Evolutionary conservation across 345 rosid genomes (phyloP), one percentile per base, ranked within the genome.

Genomic region (Lumnitzera littorea): DNA sequence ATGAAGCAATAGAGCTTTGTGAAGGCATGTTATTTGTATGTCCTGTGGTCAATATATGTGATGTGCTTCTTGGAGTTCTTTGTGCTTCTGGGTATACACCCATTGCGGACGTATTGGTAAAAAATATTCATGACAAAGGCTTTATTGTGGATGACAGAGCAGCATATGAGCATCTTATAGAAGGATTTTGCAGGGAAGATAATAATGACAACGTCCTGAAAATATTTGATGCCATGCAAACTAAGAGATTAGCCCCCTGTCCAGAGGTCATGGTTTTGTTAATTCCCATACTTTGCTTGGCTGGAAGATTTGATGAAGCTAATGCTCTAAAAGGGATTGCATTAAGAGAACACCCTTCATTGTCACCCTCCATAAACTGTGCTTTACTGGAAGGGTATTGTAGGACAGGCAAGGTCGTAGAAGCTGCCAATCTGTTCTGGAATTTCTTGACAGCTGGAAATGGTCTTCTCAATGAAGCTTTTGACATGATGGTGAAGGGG

Each of bases 1-100:
- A 67, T 74, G 82, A 85, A 76, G 74, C 78, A 58, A 12, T 78
- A n/a, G 76, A 81, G 81, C 81, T 91, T 78, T 67, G 80, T 24
- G 86, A 87, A 63, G 72, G 66, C 66, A 55, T 84, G 76, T 62
- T 79, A 51, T 66, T 48, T 50, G 67, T 29, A 49, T 31, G 63
- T 62, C 78, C 80, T 62, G 56, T 62, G 48, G 75, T 67, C 24
- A 74, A 74, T 66, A 31, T 77, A 24, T 77, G 62, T 57, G 66
- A 60, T 14, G 15, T 72, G 31, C 86, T 82, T 36, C 57, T 84
- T 5, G 87, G 84, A 72, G 80, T 76, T 67, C 76, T 85, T 17
- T 85, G 79, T 50, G 50, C 41, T 64, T 51, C 75, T 15, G 88
- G 82, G 64, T 78, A 72, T 68, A 67, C 80, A 36, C 61, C 64